Conservation (phyloP, 2,329 filamentous ascomycete species). For the Fusarium chuoi region DNA sequence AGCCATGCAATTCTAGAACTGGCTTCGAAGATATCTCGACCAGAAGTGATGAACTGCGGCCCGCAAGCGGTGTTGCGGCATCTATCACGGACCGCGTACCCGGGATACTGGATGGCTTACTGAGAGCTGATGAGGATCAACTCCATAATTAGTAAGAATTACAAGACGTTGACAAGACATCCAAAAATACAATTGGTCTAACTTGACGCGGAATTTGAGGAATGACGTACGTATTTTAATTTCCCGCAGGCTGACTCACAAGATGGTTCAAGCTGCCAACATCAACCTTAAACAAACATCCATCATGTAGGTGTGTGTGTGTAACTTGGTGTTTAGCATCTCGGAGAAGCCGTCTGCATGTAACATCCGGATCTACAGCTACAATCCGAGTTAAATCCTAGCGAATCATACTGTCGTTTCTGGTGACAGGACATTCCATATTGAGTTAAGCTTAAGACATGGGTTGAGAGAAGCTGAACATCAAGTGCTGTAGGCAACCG, state of each 20-base stretch:
- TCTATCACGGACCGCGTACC: background rate
- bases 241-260: background rate
- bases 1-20: background rate
- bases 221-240: background rate
- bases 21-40: background rate
- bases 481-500: background rate
- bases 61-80: background rate
- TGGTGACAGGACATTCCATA: background rate
- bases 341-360: slow-evolving; percentile 33
- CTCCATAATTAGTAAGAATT: background rate
- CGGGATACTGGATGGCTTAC: slow-evolving; percentile 1
- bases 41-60: background rate
- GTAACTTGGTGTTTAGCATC: background rate
- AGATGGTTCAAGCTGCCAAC: background rate
- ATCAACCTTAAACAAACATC: background rate
- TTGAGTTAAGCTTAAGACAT: background rate
- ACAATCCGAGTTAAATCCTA: background rate
- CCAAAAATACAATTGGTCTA: background rate
- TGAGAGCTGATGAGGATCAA: background rate
- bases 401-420: background rate
- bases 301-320: background rate
- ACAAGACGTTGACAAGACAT: background rate
- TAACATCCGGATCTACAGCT: background rate
- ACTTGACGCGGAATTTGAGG: background rate
- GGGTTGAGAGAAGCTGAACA: background rate